Evolutionary conservation across 2,329 filamentous ascomycete species (phyloP), one percentile per base, ranked within the genome.

Genomic region (Chaetoscypha palmicola): DNA sequence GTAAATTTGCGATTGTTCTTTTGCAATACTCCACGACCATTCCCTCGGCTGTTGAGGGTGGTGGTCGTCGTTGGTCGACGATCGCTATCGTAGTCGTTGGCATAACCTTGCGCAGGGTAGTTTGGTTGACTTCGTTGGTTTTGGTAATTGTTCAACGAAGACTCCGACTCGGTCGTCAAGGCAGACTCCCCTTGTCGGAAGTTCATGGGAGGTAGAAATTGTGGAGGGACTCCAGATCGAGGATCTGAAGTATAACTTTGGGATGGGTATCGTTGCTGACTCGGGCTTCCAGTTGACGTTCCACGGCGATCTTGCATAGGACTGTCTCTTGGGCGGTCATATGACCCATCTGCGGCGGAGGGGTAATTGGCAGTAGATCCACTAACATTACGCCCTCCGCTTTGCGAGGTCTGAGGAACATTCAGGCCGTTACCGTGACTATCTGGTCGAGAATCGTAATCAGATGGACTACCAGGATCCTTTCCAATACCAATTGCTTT

Each of bases 1-100:
- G 78, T 82, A 56, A 98, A 95, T 53, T 79, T 81, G 45, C 89
- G 80, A 66, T 91, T 89, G 63, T 81, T 83, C 68, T 94, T 95
- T 58, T 92, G 85, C 35, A 92, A 68, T 9, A 86, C 79, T 24
- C 75, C 78, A 11, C 61, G 72, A 56, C 62, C 66, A 56, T 60
- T 64, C 38, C 50, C 50, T n/a, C 14, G 11, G 47, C 51, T 48
- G 5, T 39, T 52, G 16, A 28, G 24, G 12, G 24, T 28, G 20
- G 43, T 46, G 3, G 32, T 37, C n/a, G 41, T 46, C 9, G 33
- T 23, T 47, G 50, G 53, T 47, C 52, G 38, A 26, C 50, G 49
- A 35, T 46, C 45, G 28, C 56, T 54, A n/a, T 61, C 58, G 28
- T 41, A 41, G 8, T 41, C 38, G 17, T 32, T 28, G 7, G 24